These are phyloP conservation scores for Tetrapyrgos nigripes DNA, from an alignment of 1,284 basidiomycete species.

Conservation along the genomic window DNA sequence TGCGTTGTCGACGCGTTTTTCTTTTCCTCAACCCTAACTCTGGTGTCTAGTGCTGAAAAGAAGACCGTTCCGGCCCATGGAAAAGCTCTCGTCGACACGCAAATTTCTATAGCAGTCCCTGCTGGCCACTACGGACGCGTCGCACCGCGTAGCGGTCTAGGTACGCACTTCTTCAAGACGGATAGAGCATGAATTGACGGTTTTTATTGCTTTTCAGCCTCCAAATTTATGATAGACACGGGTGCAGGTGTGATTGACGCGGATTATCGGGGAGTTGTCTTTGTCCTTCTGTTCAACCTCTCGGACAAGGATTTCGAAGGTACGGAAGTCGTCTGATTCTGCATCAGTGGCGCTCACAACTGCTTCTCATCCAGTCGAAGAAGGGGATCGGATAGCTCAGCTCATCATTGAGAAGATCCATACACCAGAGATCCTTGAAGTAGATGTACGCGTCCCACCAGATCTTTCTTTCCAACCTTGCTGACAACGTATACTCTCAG, in stretches of 20 bases:
- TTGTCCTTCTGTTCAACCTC: constrained; percentile 95
- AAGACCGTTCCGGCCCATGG: constrained; percentile 85
- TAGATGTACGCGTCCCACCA: constrained; percentile 62
- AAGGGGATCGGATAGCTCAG: constrained; percentile 95
- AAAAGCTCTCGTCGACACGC: constrained; percentile 90
- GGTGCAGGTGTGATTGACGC: constrained; percentile 97
- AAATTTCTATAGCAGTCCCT: constrained; percentile 93
- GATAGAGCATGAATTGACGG: neutral
- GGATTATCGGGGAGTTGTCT: constrained; percentile 93
- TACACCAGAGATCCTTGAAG: constrained; percentile 86
- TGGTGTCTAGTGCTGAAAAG: constrained; percentile 67
- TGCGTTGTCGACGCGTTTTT: constrained; percentile 40
- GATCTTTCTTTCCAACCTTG: neutral
- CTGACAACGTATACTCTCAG: constrained; percentile 43
- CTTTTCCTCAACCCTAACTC: constrained; percentile 15
- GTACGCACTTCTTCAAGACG: constrained; percentile 52
- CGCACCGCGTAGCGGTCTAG: constrained; percentile 92
- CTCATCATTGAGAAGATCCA: constrained; percentile 92
- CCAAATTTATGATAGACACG: constrained; percentile 96
- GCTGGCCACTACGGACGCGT: constrained; percentile 94
- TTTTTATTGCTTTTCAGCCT: constrained; percentile 60
- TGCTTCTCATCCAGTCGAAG: constrained; percentile 63
- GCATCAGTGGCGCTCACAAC: neutral
- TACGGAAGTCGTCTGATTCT: constrained; percentile 39
- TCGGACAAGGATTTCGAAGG: constrained; percentile 89